Base-by-base conservation (phyloP, 2,329 filamentous ascomycete genomes). In the Aspergillus glaucus region DNA sequence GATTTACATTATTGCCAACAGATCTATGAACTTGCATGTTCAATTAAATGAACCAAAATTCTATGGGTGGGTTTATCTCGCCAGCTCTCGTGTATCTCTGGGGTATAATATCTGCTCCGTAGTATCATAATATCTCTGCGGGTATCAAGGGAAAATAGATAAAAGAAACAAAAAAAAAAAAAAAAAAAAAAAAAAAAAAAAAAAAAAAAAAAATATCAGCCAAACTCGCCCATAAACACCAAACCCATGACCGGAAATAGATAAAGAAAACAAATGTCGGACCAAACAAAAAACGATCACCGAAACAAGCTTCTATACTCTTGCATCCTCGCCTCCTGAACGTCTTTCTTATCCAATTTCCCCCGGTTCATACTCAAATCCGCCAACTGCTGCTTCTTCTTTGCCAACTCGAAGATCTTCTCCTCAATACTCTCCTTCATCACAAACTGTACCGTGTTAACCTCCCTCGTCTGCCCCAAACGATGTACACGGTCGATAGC, bases 351-450 rank as follows among this genome's bases (percentile, higher is more conserved):
- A 49, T 76, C 77, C 66, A 72, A 50, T 72, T 73, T 85, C 69
- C 62, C 78, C 64, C 80, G 77, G 55, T 87, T 87, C 85, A 94
- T 85, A 63, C 87, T 92, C 56, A 97, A 75, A 62, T 87, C 89
- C 0, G 93, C 93, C 45, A 98, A 73, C 67, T 89, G 86, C 72
- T 86, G 88, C 78, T 98, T 98, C 79, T 93, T 94, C 50, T 87
- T 82, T 67, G 96, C 92, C 53, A 98, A 73, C 60, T 86, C 79
- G 2, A 94, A 74, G 80, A 98, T 95, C 73, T 90, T 92, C 72
- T 95, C 88, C 67, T 98, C 93, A 51, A 98, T 95, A 62, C 88
- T 95, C 51, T 82, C 77, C 21, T 80, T 77, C 89, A 97, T 97
- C 60, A 97, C 86, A 67, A 88, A 97, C 34, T 91, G 82, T 34